phyloP scores from a whole-genome alignment of 225 moss, liverwort and hornwort genomes.

The Pseudisothecium myosuroides region DNA sequence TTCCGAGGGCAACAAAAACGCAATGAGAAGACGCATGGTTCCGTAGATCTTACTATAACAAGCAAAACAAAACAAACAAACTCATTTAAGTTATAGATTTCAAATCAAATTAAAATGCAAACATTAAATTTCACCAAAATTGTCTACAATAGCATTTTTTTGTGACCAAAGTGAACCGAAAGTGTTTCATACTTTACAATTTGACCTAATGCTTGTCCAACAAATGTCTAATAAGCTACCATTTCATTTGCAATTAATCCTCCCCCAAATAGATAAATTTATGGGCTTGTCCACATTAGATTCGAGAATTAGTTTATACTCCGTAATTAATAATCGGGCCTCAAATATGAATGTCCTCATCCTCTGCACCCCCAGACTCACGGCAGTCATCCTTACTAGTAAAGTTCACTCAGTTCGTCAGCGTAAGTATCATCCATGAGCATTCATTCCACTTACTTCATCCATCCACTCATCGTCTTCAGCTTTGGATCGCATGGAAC shows the following conservation, averaged over 20 bases:
- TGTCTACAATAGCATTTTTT: background rate
- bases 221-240: background rate
- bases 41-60: too few species aligned
- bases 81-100: background rate
- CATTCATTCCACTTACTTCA: background rate
- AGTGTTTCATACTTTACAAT: background rate
- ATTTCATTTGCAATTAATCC: background rate
- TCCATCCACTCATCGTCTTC: background rate
- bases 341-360: background rate
- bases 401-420: background rate
- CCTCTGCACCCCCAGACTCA: background rate
- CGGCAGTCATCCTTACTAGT: background rate
- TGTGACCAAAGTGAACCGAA: background rate
- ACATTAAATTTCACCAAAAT: background rate
- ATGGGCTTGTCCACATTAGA: background rate
- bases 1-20: too few species aligned
- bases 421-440: background rate
- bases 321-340: background rate
- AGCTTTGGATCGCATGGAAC: background rate
- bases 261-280: too few species aligned
- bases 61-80: too few species aligned
- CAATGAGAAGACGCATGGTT: too few species aligned
- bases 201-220: background rate
- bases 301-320: background rate
- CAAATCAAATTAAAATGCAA: background rate